Evolutionary conservation across 2,329 filamentous ascomycete species (phyloP), one percentile per base, ranked within the genome.

Genomic region (Cercospora sp.): DNA sequence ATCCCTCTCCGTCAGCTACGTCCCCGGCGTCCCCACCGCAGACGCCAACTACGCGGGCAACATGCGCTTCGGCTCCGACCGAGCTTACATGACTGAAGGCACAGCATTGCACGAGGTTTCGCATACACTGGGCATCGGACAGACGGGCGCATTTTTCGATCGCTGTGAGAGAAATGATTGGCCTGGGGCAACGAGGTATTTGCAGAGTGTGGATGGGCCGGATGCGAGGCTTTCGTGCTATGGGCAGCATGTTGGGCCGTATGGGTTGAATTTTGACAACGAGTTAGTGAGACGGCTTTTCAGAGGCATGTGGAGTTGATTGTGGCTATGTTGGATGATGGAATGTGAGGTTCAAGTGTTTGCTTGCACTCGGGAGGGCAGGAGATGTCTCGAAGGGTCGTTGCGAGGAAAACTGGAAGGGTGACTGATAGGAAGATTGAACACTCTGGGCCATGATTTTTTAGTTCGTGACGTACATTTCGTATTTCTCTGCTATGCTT

Each of bases 11-110:
- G 66, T 73, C 60, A 53, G 30, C 53, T 73, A 71, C 67, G 61
- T 58, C 37, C 53, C 69, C 16, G 53, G 64, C 43, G 64, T 72
- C 21, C 34, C 18, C 2, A 66, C 67, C 32, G 70, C 65, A 18
- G 68, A 72, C 21, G 69, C 63, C 30, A 70, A 67, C 58, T 70
- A 66, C 69, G 69, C 66, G 64, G 69, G 69, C 61, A 61, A 66
- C 61, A 55, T 70, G 8, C 69, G 69, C 62, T 70, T 70, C 58
- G 69, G 69, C 45, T 60, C 66, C 30, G 62, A 70, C 37, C 43
- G 63, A 13, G 57, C 30, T 21, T 69, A 64, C 67, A 68, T 69
- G 57, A 65, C 43, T 16, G 69, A 70, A 49, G 61, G 69, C 9
- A 67, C 64, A 2, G 69, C 69, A 5, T 30, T 70, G 24, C 69